A percentile compares a stretch with the other conserved stretches of the same genome.
Evolutionary conservation across 225 moss, liverwort and hornwort species (phyloP).

Genomic region (Physcomitrium patens): DNA sequence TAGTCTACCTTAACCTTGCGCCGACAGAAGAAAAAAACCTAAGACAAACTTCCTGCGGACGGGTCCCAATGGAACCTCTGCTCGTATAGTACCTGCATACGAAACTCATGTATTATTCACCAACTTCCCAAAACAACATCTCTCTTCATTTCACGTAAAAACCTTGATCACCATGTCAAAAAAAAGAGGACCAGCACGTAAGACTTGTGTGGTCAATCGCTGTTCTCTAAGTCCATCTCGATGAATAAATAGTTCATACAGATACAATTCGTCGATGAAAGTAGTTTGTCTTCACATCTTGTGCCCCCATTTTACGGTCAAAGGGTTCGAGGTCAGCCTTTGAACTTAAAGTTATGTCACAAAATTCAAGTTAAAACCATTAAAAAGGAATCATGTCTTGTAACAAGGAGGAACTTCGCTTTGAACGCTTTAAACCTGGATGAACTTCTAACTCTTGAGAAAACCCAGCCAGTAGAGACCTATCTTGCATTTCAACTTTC

Average conservation of each 20-base stretch:
- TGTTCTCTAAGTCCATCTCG: background rate
- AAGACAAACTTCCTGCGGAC: conserved; percentile 63
- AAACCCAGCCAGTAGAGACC: too few species aligned
- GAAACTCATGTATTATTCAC: background rate
- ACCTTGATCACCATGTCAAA: conserved; percentile 1
- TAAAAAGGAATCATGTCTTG: too few species aligned
- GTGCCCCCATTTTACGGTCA: background rate
- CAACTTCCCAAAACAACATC: background rate
- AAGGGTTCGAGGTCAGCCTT: conserved; percentile 9
- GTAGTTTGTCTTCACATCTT: background rate
- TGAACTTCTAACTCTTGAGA: too few species aligned
- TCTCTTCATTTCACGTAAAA: background rate
- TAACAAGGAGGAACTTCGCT: too few species aligned
- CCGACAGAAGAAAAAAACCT: too few species aligned
- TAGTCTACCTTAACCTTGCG: too few species aligned
- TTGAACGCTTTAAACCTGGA: too few species aligned
- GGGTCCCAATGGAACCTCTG: conserved; percentile 76
- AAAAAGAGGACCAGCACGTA: conserved; percentile 2
- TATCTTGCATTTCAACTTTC: too few species aligned
- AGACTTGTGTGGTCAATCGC: background rate
- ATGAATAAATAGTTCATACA: background rate
- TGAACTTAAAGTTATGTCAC: background rate
- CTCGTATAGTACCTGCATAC: conserved; percentile 85
- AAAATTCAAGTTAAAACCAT: background rate
- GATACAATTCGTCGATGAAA: too few species aligned